Conservation (phyloP, 371 early-diverging fungal genomes). For the Mortierella sp. region DNA sequence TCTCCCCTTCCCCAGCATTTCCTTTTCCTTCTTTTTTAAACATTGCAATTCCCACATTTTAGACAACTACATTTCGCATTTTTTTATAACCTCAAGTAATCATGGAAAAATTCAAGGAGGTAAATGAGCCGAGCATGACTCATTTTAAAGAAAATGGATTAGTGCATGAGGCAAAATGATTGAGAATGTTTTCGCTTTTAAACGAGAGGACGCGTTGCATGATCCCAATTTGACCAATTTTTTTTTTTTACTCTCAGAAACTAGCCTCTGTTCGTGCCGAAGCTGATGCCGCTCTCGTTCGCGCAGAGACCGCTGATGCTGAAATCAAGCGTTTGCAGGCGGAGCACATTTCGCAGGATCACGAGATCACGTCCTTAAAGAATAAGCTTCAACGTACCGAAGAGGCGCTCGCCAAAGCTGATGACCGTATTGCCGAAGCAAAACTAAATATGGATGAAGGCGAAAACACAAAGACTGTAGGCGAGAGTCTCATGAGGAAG, state of each 20-base stretch:
- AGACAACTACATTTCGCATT: not conserved
- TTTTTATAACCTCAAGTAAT: not conserved
- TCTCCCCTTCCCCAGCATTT: not conserved
- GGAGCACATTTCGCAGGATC: constrained; percentile 78
- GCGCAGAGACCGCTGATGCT: constrained; percentile 72
- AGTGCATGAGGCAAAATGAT: too few species aligned
- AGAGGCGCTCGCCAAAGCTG: constrained; percentile 73
- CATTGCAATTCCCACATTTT: not conserved
- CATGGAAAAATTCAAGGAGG: constrained; percentile 71
- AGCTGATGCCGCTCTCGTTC: constrained; percentile 72
- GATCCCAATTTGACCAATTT: not conserved
- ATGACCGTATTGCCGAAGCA: constrained; percentile 67
- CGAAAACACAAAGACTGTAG: constrained; percentile 73
- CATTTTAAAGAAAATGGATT: not conserved
- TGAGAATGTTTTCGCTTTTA: too few species aligned
- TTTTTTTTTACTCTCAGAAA: constrained; percentile 63
- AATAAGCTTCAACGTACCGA: constrained; percentile 76
- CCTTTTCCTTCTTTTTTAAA: not conserved
- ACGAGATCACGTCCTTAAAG: constrained; percentile 78
- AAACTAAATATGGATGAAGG: constrained; percentile 72
- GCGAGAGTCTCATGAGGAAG: constrained; percentile 74
- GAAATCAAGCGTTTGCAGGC: constrained; percentile 73
- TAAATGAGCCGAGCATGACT: constrained; percentile 23
- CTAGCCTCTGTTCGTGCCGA: constrained; percentile 74
- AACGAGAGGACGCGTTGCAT: not conserved